Base-by-base conservation (phyloP, 2,329 filamentous ascomycete species). In the Calonectria henricotiae region DNA sequence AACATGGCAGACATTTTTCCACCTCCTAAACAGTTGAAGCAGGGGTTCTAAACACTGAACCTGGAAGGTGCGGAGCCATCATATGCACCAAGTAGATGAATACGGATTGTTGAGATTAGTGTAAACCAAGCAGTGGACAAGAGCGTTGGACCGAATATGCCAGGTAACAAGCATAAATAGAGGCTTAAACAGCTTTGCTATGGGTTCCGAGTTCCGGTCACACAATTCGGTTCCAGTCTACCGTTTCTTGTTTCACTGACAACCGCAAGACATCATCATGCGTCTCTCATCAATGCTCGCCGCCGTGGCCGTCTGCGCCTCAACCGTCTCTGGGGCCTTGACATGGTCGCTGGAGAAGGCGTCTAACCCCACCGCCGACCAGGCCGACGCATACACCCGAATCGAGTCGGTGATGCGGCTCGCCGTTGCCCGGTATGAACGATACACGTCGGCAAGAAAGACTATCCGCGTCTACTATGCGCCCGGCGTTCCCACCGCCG, bases 401-500 rank as follows among this genome's bases (percentile, higher is more conserved):
- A 87, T 86, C 75, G 82, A 84, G 43, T 66, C 75, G 1, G 84
- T 83, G 51, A 86, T 86, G 83, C 71, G 63, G 12, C 70, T 79
- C 1, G 85, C 85, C 6, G 83, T 80, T 0, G 80, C 80, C 8
- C 83, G 84, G 5, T 85, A 86, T 77, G 77, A 78, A 32, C 76
- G 77, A 0, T 78, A 80, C 37, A 75, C 82, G 3, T 67, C 62
- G 5, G 80, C 84, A 8, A 78, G 65, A 71, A 86, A 86, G 75
- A 76, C 74, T 3, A 76, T 86, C 62, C 79, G 76, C 1, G 83
- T 84, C 27, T 76, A 80, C 44, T 86, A 87, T 76, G 75, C 79
- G 9, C 83, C 85, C 7, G 79, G 83, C 23, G 85, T 87, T 12
- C 79, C 81, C 9, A 86, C 85, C 0, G 85, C 85, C 27, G 85